Evolutionary conservation across 805 yeast species (phyloP).

Genomic region (Saccharomycopsis sp.): DNA sequence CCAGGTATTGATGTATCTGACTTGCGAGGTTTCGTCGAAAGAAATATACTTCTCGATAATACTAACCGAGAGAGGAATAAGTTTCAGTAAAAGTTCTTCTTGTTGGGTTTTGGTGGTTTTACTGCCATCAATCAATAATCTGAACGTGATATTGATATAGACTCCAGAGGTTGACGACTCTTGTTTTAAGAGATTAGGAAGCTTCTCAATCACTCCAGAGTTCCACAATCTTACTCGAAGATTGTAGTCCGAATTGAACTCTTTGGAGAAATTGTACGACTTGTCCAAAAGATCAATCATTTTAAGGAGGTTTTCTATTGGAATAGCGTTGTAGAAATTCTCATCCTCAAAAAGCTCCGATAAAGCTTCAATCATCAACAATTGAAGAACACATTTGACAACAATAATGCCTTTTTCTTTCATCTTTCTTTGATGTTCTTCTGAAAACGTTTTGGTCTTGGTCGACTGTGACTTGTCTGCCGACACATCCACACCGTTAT

Average conservation of each 20-base stretch:
- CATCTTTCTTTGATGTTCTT: slow-evolving; percentile 37
- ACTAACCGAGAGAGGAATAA: slow-evolving; percentile 62
- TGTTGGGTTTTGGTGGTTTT: slow-evolving; percentile 44
- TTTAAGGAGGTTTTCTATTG: slow-evolving; percentile 54
- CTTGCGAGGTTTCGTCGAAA: slow-evolving; percentile 68
- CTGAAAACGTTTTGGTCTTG: slow-evolving; percentile 27
- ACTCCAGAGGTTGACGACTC: slow-evolving; percentile 89
- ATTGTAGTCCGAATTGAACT: slow-evolving; percentile 83
- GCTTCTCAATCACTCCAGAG: slow-evolving; percentile 84
- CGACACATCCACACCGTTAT: slow-evolving; percentile 5
- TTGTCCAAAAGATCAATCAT: slow-evolving; percentile 54
- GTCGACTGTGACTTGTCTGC: background rate
- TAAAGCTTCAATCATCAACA: slow-evolving; percentile 79
- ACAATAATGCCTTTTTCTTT: slow-evolving; percentile 70
- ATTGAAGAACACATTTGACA: slow-evolving; percentile 85
- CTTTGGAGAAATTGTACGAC: slow-evolving; percentile 78
- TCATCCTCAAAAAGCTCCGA: slow-evolving; percentile 74
- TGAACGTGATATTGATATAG: slow-evolving; percentile 71
- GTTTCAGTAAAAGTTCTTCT: slow-evolving; percentile 35
- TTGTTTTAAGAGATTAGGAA: slow-evolving; percentile 87
- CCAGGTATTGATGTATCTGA: slow-evolving; percentile 79
- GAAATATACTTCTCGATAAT: slow-evolving; percentile 65
- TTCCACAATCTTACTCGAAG: slow-evolving; percentile 84
- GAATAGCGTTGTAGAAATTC: slow-evolving; percentile 59
- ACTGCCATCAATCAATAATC: slow-evolving; percentile 62